These are phyloP conservation scores for Monilinia polystroma DNA, from an alignment of 2,329 filamentous ascomycete species.

Conservation along the genomic window DNA sequence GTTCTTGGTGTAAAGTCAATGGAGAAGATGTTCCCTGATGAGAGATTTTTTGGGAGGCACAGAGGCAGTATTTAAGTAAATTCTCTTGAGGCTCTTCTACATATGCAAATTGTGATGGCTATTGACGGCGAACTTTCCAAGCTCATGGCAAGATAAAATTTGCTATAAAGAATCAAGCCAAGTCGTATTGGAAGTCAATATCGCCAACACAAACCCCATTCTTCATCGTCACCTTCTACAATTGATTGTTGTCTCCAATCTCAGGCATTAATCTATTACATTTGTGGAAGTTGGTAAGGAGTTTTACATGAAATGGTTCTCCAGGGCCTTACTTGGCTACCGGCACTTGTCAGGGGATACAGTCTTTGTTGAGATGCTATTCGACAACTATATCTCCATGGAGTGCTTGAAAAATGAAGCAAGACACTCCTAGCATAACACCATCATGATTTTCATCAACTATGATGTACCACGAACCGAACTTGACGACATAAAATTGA, in stretches of 20 bases:
- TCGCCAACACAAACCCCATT: not conserved
- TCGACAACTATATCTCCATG: conserved; percentile 8
- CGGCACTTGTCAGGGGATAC: conserved; percentile 2
- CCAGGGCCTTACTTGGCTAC: conserved; percentile 7
- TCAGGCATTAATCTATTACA: conserved; percentile 1
- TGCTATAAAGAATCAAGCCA: not conserved
- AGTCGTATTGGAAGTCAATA: not conserved
- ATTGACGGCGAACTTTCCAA: not conserved
- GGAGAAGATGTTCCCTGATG: conserved; percentile 9
- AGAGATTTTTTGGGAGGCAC: not conserved
- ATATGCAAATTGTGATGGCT: not conserved
- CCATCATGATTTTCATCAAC: not conserved
- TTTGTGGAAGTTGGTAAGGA: conserved; percentile 22
- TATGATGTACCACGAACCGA: conserved; percentile 6
- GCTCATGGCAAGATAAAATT: not conserved
- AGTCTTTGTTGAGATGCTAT: conserved; percentile 6
- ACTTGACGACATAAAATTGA: not conserved
- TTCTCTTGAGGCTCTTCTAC: not conserved
- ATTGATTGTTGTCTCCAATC: not conserved
- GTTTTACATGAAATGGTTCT: not conserved
- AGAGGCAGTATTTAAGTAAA: conserved; percentile 10
- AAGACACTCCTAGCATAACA: conserved; percentile 6
- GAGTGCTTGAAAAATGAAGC: conserved; percentile 6
- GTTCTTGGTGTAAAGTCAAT: not conserved
- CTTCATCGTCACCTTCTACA: conserved; percentile 18